Base-by-base conservation (phyloP, 2,329 filamentous ascomycete species). In the Chrysoporthe cubensis region DNA sequence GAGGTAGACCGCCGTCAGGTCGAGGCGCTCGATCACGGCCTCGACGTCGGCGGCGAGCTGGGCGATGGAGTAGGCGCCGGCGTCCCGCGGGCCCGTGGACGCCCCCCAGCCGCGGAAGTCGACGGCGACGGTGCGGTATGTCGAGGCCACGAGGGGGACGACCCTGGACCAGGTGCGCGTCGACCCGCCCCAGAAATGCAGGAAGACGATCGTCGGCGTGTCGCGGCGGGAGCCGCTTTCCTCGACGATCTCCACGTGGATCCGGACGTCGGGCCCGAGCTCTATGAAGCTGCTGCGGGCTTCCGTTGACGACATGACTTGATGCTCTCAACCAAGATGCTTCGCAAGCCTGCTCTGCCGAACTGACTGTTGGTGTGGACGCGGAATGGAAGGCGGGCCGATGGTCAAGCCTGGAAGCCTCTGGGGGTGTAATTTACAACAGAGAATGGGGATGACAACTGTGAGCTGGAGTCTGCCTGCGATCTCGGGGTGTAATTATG, bases 161-260 rank as follows among this genome's bases (percentile, higher is more conserved):
- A 74, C 66, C 67, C 57, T 40, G 40, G 60, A 63, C 74, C 75
- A 80, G 7, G 76, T 80, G 0, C 67, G 67, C 9, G 75, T 75
- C 8, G 76, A 80, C 43, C 78, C 78, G 18, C 77, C 78, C 77
- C 76, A 80, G 73, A 78, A 79, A 66, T 81, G 78, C 9, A 80
- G 71, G 60, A 80, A 80, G 61, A 79, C 32, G 16, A 59, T 26
- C 4, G 34, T 59, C 18, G 57, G 72, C 4, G 50, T 54, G 21
- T 32, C 21, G 21, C 11, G 4, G 50, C 9, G n/a, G 18, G 7
- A 3, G n/a, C 16, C 16, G 18, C 7, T 8, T 21, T 48, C 14
- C 13, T 32, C 6, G 50, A 34, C 11, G 13, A 52, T 26, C 8
- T 34, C 26, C 4, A 54, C 50, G 50, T 54, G 50, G 16, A 54